phyloP scores from a whole-genome alignment of 345 rosid species.

The Xanthoceras sorbifolium region DNA sequence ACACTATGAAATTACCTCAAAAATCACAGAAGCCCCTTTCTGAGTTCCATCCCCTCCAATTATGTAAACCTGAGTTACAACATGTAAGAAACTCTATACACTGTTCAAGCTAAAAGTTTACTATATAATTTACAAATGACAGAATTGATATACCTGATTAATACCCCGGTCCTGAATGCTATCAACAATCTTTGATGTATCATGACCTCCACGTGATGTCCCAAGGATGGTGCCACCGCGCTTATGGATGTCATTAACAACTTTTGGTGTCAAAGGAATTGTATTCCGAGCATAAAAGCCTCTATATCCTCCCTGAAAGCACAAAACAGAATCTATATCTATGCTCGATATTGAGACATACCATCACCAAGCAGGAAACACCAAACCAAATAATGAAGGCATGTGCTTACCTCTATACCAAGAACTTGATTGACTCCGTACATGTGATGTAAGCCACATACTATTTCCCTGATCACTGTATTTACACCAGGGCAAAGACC shows the following conservation, averaged over 20 bases:
- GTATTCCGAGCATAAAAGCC: constrained; percentile 88
- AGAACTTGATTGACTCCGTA: constrained; percentile 76
- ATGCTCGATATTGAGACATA: background rate
- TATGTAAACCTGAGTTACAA: constrained; percentile 59
- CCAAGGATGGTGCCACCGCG: constrained; percentile 89
- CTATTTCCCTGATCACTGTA: constrained; percentile 86
- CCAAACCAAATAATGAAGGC: background rate
- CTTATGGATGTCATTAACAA: constrained; percentile 83
- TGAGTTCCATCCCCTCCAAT: constrained; percentile 96
- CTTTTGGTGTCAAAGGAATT: constrained; percentile 60
- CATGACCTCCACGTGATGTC: constrained; percentile 84
- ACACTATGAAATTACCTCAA: constrained; percentile 49
- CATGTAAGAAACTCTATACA: background rate
- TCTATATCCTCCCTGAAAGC: constrained; percentile 79
- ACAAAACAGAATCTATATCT: background rate
- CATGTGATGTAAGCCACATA: constrained; percentile 70
- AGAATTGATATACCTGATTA: constrained; percentile 56
- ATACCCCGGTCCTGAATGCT: constrained; percentile 96
- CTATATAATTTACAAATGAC: background rate
- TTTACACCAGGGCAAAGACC: constrained; percentile 92
- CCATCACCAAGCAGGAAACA: background rate
- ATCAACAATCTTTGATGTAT: constrained; percentile 82
- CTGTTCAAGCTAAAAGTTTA: background rate
- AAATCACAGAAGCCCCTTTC: constrained; percentile 74
- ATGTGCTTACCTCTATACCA: constrained; percentile 73